Evolutionary conservation across 257 asterid species (phyloP).

Genomic region (Solanum chaucha): DNA sequence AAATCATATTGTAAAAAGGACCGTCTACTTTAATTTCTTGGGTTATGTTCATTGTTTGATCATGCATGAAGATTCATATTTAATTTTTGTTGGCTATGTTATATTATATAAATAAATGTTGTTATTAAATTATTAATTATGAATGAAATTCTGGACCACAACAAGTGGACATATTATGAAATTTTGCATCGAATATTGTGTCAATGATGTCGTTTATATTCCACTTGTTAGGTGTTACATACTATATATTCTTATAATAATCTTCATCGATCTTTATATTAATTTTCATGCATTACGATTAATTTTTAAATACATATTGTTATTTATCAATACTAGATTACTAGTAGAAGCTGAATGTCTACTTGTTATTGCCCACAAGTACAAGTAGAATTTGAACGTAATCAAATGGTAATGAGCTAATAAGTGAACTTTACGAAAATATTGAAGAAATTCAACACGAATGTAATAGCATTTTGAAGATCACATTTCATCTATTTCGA

Average conservation of each 20-base stretch:
- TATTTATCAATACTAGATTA: no score
- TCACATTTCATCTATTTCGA: no score
- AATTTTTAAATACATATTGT: no score
- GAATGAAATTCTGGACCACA: neutral
- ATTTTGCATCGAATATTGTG: neutral
- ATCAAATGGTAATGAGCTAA: no score
- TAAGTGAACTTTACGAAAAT: rapidly evolving
- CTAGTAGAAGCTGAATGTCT: no score
- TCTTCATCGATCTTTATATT: no score
- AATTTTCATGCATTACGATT: no score
- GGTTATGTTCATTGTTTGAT: neutral
- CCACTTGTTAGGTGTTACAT: neutral
- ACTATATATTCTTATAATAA: no score
- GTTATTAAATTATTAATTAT: neutral
- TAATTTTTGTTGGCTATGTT: neutral
- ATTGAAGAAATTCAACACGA: neutral
- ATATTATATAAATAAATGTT: no score
- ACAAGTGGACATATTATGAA: neutral
- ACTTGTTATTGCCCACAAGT: no score
- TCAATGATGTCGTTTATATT: neutral
- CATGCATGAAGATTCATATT: neutral
- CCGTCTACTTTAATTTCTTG: neutral
- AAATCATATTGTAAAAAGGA: neutral
- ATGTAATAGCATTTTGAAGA: no score
- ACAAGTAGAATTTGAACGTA: no score